Base-by-base conservation (phyloP, 2,329 filamentous ascomycete species). In the Plectosphaerella plurivora region DNA sequence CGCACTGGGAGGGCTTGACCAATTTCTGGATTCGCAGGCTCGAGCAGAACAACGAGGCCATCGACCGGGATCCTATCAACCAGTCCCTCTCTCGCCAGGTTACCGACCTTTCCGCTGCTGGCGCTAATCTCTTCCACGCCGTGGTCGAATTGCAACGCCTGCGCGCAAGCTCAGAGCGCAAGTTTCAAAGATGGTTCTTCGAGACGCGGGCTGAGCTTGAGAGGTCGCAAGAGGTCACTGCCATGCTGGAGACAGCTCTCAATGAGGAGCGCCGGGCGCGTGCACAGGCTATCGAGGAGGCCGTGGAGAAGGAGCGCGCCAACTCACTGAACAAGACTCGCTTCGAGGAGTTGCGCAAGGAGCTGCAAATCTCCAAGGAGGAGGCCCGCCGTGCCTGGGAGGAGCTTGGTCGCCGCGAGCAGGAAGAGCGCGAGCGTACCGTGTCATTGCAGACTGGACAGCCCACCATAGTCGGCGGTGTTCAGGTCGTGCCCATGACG, bases 151-250 rank as follows among this genome's bases (percentile, higher is more conserved):
- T 99, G 45, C 94, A 99, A 68, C 86, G 94, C 28, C 78, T 99
- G 24, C 88, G 94, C 44, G 94, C 94, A 37, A 96, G 91, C 52
- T 97, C 93, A 0, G 94, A 99, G 70, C 86, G 94, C 58, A 97
- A 97, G 67, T 99, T 99, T 62, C 94, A 99, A 71, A 83, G 94
- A 49, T 99, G 94, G 94, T 97, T 97, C 72, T 96, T 96, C 61
- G 94, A 99, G 67, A 96, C 92, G 8, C 82, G 92, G 49, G 82
- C 87, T 33, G 92, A 97, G 60, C 84, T 96, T 59, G 94, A 97
- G 72, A 85, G 88, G 25, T 81, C 86, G 48, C 87, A 89, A 59
- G 94, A 97, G 69, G 78, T 88, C 37, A 89, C 91, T 52, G 91
- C 84, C 3, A 83, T 92, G 65, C 73, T 96, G n/a, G 87, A 95